Evolutionary conservation across 352 stramenopile species (phyloP), one percentile per base, ranked within the genome.

Genomic region (Globisporangium orthogonon): DNA sequence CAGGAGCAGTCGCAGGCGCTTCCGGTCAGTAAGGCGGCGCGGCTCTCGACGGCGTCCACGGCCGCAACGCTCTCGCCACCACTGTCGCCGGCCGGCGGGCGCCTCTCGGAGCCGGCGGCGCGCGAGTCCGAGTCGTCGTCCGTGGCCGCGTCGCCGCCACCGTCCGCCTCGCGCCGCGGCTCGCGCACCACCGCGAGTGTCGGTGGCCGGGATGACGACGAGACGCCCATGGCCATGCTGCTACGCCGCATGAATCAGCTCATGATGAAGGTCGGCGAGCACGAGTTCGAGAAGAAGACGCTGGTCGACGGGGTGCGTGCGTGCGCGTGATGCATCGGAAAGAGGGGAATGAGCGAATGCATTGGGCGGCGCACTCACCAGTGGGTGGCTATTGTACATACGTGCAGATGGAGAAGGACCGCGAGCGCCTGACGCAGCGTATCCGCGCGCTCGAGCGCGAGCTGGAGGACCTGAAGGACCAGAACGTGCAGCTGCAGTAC

Each of bases 241-340:
- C 63, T 93, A 14, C 86, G 85, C 44, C 69, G 83, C 41, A 71
- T 93, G 53, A 93, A 93, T 63, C 71, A 77, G 43, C 68, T 93
- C n/a, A 91, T 91, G 81, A 67, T 93, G 50, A 86, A 89, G 60
- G 81, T 83, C 10, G 83, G 83, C 50, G 81, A 93, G 58, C 83
- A 91, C 71, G 83, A 93, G 61, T 93, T 91, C 47, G 83, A 93
- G 65, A 93, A 93, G 72, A 90, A 89, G 60, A 88, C 71, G 62
- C 76, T 93, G 29, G 81, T 91, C 45, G 78, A 90, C 44, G 67
- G 73, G 62, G 76, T 86, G 56, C 30, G 61, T 60, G 23, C 4
- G 5, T 29, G 6, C 40, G 46, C 5, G 18, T 31, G 7, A 11
- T 5, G 17, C 3, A 18, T 14, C 15, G 14, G 17, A 48, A 15